Base-by-base conservation (phyloP, 441 rosid species). In the Croton laevigatus region DNA sequence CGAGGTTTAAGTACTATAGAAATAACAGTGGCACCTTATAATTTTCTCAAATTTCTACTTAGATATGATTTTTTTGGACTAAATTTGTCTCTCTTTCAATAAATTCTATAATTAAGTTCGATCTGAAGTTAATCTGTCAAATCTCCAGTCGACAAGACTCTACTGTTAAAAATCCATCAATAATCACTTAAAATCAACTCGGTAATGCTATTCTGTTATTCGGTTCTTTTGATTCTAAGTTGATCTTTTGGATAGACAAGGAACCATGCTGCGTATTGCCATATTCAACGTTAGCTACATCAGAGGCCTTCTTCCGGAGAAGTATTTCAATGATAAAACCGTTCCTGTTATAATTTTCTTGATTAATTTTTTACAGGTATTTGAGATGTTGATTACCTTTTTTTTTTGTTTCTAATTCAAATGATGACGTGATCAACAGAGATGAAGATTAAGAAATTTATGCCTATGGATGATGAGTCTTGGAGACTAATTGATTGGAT, bases 381-480 rank as follows among this genome's bases (percentile, higher is more conserved):
- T 20, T 16, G 36, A 20, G 14, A 36, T 22, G 48, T 48, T 62
- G 19, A 20, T 59, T n/a, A n/a, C n/a, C n/a, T 4, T 40, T 62
- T 49, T 55, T 63, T n/a, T 62, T 65, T 37, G 5, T 72, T 72
- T 68, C 32, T 44, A 6, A 71, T 73, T 68, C 32, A 61, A 46
- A 76, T 53, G 58, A 13, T 59, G 44, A 22, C 4, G 49, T 69
- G 22, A 63, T 73, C 19, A 62, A 74, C 79, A 96, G 97, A 96
- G 84, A 90, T 88, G 91, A 96, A 88, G 89, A 93, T 96, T 76
- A 96, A 93, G 86, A 96, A 93, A 89, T 80, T 96, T 63, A 87
- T 96, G 98, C 98, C 99, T 1, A 77, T 91, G 85, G 98, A 95
- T 82, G 86, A 89, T 0, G 99, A 91, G 83, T 91, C 99, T 44